phyloP scores from a whole-genome alignment of 1,284 basidiomycete genomes.

The Rhodotorula glutinis region DNA sequence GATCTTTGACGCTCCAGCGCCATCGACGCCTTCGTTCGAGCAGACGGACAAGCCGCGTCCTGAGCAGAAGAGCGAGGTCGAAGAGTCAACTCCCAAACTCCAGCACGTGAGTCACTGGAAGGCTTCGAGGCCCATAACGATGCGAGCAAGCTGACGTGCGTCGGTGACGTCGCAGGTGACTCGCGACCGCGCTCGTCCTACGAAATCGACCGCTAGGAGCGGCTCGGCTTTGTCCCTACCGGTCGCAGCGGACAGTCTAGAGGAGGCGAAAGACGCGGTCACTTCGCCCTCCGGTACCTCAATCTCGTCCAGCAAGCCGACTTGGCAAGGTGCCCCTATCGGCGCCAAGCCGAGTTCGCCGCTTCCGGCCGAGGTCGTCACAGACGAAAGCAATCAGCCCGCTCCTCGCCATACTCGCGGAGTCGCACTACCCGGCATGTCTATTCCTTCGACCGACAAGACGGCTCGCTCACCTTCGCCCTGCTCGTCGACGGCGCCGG shows the following conservation, averaged over 20 bases:
- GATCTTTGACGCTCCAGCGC: not conserved
- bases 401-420: slow-evolving; percentile 21
- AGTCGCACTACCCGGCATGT: slow-evolving; percentile 31
- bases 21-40: too few species aligned
- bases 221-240: not conserved
- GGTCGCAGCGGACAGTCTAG: too few species aligned
- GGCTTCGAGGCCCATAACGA: too few species aligned
- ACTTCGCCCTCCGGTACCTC: too few species aligned
- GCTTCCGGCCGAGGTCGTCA: not conserved
- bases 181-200: slow-evolving; percentile 7
- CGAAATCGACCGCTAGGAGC: slow-evolving; percentile 13
- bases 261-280: too few species aligned
- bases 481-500: not conserved
- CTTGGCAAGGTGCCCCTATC: slow-evolving; percentile 23
- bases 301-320: slow-evolving; percentile 9
- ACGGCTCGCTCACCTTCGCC: not conserved
- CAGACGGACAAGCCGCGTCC: not conserved
- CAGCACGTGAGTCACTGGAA: not conserved
- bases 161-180: not conserved
- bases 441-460: not conserved
- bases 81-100: not conserved
- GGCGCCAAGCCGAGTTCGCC: slow-evolving; percentile 1
- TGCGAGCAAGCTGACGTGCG: not conserved
- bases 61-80: not conserved
- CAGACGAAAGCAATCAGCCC: not conserved